Conservation (phyloP, 768 basidiomycete species). For the Suillus americanus region DNA sequence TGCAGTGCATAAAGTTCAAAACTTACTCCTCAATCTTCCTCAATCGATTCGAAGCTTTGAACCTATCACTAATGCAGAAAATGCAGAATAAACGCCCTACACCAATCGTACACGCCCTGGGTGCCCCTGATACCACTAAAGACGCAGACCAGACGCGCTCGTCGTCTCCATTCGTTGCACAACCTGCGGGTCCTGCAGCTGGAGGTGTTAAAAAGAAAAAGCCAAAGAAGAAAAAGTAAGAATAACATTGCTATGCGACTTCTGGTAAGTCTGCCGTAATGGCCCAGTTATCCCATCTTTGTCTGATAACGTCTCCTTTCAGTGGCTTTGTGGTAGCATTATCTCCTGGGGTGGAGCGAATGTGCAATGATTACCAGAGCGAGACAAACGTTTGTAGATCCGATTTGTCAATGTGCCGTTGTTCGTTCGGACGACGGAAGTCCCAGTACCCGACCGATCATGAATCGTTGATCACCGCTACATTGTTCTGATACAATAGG, state of each 20-base stretch:
- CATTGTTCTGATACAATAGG: background rate
- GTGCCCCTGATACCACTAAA: constrained; percentile 13
- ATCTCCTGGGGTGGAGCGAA: background rate
- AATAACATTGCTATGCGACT: constrained; percentile 21
- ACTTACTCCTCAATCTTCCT: constrained; percentile 93
- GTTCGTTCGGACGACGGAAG: background rate
- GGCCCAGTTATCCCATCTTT: background rate
- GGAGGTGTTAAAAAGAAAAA: constrained; percentile 84
- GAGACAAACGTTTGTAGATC: background rate
- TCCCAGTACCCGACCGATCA: too few species aligned
- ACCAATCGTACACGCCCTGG: constrained; percentile 25
- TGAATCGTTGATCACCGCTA: background rate
- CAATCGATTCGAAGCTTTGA: constrained; percentile 93
- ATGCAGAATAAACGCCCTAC: constrained; percentile 68
- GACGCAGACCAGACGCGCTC: constrained; percentile 30
- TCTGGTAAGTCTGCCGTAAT: background rate
- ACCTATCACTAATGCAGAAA: constrained; percentile 80
- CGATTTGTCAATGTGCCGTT: background rate
- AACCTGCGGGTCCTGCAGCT: constrained; percentile 36
- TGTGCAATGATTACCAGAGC: background rate
- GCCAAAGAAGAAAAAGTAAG: constrained; percentile 69
- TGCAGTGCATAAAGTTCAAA: constrained; percentile 93
- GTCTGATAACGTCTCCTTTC: background rate
- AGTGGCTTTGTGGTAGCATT: background rate
- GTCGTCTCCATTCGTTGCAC: constrained; percentile 32